These are phyloP conservation scores for Nematocida sp. DNA, from an alignment of 371 early-diverging fungal genomes.

Conservation along the genomic window DNA sequence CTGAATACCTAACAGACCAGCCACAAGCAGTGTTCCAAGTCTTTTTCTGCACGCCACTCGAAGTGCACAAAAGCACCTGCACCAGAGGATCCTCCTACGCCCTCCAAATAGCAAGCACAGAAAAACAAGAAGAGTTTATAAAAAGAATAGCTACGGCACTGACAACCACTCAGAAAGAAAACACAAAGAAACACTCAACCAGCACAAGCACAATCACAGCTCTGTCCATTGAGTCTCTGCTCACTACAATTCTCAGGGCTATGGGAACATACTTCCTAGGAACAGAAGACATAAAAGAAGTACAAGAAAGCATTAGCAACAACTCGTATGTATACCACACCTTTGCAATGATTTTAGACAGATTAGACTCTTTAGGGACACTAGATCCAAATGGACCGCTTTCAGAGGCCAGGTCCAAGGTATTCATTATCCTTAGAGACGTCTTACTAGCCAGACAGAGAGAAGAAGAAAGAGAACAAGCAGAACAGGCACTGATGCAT, in stretches of 20 bases:
- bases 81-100: constrained; percentile 23
- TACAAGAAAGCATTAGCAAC: background rate
- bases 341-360: background rate
- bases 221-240: background rate
- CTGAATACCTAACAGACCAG: no score
- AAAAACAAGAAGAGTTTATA: background rate
- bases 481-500: constrained; percentile 3
- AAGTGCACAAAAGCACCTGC: background rate
- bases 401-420: background rate
- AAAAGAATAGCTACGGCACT: background rate
- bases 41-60: constrained; percentile 24
- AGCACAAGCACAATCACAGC: background rate
- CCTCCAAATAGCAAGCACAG: background rate
- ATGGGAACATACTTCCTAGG: constrained; percentile 5
- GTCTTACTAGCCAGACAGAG: constrained; percentile 19
- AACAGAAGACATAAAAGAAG: background rate
- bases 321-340: background rate
- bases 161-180: background rate
- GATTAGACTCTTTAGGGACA: background rate
- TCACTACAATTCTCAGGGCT: background rate
- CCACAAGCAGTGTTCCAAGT: constrained; percentile 28
- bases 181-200: background rate
- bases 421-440: constrained; percentile 19
- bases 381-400: background rate
- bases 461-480: background rate